phyloP scores from a whole-genome alignment of 2,329 filamentous ascomycete species.

The Venturia carpophila region DNA sequence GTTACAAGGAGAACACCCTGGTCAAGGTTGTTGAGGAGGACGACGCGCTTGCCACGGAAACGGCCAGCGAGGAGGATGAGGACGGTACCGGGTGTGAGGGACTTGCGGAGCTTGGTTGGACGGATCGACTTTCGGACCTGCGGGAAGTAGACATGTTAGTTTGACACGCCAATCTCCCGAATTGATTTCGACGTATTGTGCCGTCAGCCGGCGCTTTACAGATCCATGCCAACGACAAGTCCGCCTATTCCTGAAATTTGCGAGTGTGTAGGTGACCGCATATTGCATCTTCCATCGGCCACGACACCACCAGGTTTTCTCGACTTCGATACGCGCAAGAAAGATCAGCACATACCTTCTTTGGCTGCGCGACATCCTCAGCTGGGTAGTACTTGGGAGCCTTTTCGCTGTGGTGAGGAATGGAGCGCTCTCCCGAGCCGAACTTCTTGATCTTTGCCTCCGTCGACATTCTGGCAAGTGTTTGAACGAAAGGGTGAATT shows the following conservation, averaged over 20 bases:
- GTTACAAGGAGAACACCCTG: slow-evolving; percentile 97
- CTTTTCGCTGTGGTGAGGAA: slow-evolving; percentile 82
- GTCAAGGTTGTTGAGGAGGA: slow-evolving; percentile 95
- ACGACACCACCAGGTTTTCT: neutral
- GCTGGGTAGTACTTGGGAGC: slow-evolving; percentile 99
- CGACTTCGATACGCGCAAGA: neutral
- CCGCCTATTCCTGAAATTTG: neutral
- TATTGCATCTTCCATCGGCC: neutral
- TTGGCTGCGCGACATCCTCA: slow-evolving; percentile 78
- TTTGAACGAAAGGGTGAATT: slow-evolving; percentile 7
- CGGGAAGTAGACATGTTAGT: slow-evolving; percentile 20
- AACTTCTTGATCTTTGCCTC: slow-evolving; percentile 62
- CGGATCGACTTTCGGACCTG: slow-evolving; percentile 93
- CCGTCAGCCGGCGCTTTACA: neutral
- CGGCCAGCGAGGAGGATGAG: slow-evolving; percentile 98
- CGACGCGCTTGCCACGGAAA: slow-evolving; percentile 99
- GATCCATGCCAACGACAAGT: neutral
- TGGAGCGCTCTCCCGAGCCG: slow-evolving; percentile 89
- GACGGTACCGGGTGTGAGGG: slow-evolving; percentile 88
- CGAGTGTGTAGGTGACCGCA: neutral
- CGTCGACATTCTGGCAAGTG: slow-evolving; percentile 15
- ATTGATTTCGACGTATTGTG: neutral
- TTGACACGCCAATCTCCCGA: neutral
- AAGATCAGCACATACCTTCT: slow-evolving; percentile 70
- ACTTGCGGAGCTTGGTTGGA: slow-evolving; percentile 76